Evolutionary conservation across 805 yeast species (phyloP), one percentile per base, ranked within the genome.

Genomic region (Cyberlindnera amylophila): DNA sequence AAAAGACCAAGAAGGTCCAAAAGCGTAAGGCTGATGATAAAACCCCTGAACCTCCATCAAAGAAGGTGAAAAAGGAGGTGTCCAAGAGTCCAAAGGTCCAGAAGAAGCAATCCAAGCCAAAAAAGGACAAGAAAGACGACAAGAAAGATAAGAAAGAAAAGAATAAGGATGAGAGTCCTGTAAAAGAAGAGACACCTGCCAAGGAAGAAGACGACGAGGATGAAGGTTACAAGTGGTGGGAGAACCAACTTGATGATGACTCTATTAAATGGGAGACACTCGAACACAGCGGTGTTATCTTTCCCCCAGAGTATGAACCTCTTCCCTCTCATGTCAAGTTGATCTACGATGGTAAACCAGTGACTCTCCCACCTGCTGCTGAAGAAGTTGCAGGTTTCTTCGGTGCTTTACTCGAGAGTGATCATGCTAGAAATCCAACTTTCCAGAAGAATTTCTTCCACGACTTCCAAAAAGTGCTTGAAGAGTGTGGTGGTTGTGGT

Each of bases 341-440:
- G 40, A 72, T 77, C 45, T 90, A 91, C 56, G 83, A 84, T 52
- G 87, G 86, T 1, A 72, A 76, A 50, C 86, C 93, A 0, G 90
- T 90, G 0, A 69, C 69, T 23, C 69, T 91, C 44, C 91, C 96
- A 1, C 65, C 69, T 1, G 85, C 72, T 42, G 97, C 96, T 2
- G 99, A 91, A 64, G 98, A 91, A 63, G 96, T 91, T 28, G 98
- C 97, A 0, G 97, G 96, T 0, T 91, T 89, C 58, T 91, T 74
- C 62, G 98, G 84, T 9, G 96, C 96, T 6, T 73, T 91, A 78
- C 49, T 90, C 34, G 89, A 86, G 50, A 75, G 89, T 1, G 96
- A 91, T 51, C 96, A 91, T 64, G 93, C 89, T 11, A 75, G 81
- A 48, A 91, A 89, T 57, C 89, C 95, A 0, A 80, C 78, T 0